Evolutionary conservation across 371 early-diverging fungal genomes (phyloP), one percentile per base, ranked within the genome.

Genomic region (Dinochytrium kinnereticum): DNA sequence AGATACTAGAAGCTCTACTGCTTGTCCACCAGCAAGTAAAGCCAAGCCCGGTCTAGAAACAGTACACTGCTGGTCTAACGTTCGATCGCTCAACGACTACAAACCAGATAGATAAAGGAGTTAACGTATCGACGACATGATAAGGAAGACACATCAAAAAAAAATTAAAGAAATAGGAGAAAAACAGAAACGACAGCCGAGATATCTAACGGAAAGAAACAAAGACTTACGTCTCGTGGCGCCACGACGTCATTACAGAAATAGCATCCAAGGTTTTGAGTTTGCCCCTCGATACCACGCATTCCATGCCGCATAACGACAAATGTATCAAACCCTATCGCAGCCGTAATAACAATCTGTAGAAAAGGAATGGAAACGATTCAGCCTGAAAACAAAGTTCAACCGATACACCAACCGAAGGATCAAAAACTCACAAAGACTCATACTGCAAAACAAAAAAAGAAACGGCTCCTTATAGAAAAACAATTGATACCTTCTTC

Each of bases 61-160:
- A 0, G 98, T 98, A 80, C 98, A 98, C 85, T 96, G 96, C 74
- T 98, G 97, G 79, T 98, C 98, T 51, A 98, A 82, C 0, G 98
- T 95, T 39, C 98, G 88, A 79, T 96, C 95, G 10, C 89, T 89
- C 7, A 97, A 84, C n/a, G 97, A 96, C 92, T 93, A 78, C n/a
- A n/a, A n/a, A n/a, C n/a, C n/a, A n/a, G n/a, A n/a, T n/a, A n/a
- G n/a, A n/a, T n/a, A n/a, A n/a, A n/a, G n/a, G n/a, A n/a, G n/a
- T n/a, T n/a, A n/a, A n/a, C n/a, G n/a, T n/a, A n/a, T n/a, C n/a
- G n/a, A n/a, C n/a, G n/a, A n/a, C n/a, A n/a, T n/a, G n/a, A n/a
- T n/a, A n/a, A n/a, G n/a, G n/a, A n/a, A n/a, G 44, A 7, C 44
- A 19, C 44, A 44, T 13, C 7, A 38, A 21, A 66, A 68, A 33